Conservation (phyloP, 495 filamentous ascomycete genomes). For the Xylaria venustula region DNA sequence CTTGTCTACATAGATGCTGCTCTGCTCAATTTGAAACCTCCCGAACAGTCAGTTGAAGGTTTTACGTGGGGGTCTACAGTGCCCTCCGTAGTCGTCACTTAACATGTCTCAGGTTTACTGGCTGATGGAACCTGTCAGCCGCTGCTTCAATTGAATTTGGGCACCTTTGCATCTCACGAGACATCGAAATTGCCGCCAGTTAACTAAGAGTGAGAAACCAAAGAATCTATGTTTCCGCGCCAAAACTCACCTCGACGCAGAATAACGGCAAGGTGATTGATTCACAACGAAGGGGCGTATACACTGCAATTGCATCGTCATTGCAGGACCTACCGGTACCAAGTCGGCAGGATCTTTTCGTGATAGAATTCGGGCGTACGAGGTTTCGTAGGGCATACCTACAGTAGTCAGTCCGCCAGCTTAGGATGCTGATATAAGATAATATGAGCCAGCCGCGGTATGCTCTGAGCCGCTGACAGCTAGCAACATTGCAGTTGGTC, state of each 20-base stretch:
- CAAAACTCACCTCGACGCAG: background rate
- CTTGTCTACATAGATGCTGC: background rate
- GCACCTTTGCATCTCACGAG: background rate
- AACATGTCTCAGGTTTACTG: background rate
- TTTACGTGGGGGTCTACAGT: background rate
- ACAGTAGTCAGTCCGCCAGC: background rate
- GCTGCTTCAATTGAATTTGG: background rate
- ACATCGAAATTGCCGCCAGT: background rate
- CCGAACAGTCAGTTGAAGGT: background rate
- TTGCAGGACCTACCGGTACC: background rate
- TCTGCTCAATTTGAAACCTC: background rate
- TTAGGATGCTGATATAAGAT: background rate
- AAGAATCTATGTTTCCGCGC: background rate
- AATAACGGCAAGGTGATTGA: background rate
- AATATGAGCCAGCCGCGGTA: conserved; percentile 3
- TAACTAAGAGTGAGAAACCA: background rate
- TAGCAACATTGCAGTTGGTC: background rate
- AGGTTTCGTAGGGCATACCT: background rate
- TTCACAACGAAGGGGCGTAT: background rate
- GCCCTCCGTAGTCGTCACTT: background rate
- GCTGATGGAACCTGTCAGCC: background rate
- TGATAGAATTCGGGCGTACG: background rate
- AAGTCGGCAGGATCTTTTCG: background rate
- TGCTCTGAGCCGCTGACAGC: background rate
- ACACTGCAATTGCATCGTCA: background rate